These are phyloP conservation scores for Cladosporium cucumerinum DNA, from an alignment of 2,329 filamentous ascomycete species.

Conservation along the genomic window DNA sequence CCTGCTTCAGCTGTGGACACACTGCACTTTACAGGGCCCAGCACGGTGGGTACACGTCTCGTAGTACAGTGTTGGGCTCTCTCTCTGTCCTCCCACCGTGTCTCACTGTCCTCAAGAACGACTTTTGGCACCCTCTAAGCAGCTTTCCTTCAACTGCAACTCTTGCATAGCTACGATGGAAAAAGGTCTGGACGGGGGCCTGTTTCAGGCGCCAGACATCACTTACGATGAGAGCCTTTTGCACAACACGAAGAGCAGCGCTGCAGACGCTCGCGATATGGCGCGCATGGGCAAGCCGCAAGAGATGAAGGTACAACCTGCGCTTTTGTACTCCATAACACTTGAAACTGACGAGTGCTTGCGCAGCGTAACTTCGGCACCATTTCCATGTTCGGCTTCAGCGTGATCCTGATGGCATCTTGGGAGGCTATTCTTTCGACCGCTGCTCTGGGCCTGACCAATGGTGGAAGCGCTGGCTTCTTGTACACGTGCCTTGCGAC, in stretches of 20 bases:
- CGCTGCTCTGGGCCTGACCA: conserved; percentile 1
- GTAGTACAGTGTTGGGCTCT: background rate
- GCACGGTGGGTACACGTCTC: background rate
- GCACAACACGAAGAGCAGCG: background rate
- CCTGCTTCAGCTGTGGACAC: background rate
- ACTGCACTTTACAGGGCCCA: background rate
- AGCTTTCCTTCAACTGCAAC: background rate
- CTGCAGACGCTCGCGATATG: conserved; percentile 16
- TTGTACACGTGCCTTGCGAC: background rate
- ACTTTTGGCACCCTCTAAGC: background rate
- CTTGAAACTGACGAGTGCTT: background rate
- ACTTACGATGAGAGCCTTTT: background rate
- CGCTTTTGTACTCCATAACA: too few relatives aligned
- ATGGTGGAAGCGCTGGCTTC: conserved; percentile 8
- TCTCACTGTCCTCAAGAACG: background rate
- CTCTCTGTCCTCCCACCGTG: background rate
- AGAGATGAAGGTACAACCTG: background rate
- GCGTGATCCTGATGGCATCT: conserved; percentile 5
- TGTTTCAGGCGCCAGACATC: background rate
- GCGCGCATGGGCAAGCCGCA: conserved; percentile 18
- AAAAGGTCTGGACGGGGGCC: background rate
- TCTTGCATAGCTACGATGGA: background rate
- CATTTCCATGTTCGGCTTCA: conserved; percentile 8
- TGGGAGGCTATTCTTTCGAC: conserved; percentile 6
- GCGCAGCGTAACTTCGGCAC: conserved; percentile 10